These are phyloP conservation scores for Vitis amurensis DNA, from an alignment of 164 flowering plant genomes.

Conservation along the genomic window DNA sequence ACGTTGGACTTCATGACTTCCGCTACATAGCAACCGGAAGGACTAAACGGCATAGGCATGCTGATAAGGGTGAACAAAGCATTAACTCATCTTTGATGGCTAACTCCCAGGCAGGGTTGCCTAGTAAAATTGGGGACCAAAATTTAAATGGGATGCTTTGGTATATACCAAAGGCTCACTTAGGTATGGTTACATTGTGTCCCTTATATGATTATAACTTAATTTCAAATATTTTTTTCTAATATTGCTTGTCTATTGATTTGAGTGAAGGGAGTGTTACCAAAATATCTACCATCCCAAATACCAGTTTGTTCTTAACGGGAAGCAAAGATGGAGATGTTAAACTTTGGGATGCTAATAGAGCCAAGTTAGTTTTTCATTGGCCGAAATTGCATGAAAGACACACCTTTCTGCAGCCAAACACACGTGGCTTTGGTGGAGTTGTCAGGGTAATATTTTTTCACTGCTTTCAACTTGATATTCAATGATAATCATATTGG, in stretches of 20 bases:
- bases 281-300: constrained; percentile 78
- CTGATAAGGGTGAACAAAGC: constrained; percentile 36
- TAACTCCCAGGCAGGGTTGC: constrained; percentile 23
- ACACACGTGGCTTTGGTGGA: constrained; percentile 83
- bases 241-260: constrained; percentile 5
- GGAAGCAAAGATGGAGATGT: constrained; percentile 99
- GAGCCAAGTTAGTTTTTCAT: constrained; percentile 62
- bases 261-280: constrained; percentile 67
- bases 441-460: constrained; percentile 62
- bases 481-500: background rate
- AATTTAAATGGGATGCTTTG: constrained; percentile 91
- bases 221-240: background rate
- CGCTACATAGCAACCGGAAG: constrained; percentile 94
- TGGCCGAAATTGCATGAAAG: constrained; percentile 93
- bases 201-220: background rate
- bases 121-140: constrained; percentile 49
- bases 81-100: constrained; percentile 24
- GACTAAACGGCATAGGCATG: constrained; percentile 56
- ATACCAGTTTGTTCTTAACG: constrained; percentile 89
- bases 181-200: constrained; percentile 44
- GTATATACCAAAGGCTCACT: constrained; percentile 97
- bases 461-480: background rate
- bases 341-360: constrained; percentile 96
- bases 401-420: constrained; percentile 89
- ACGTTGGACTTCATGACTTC: constrained; percentile 92